Evolutionary conservation across 2,329 filamentous ascomycete species (phyloP), one percentile per base, ranked within the genome.

Genomic region (Exophiala lecanii-corni): DNA sequence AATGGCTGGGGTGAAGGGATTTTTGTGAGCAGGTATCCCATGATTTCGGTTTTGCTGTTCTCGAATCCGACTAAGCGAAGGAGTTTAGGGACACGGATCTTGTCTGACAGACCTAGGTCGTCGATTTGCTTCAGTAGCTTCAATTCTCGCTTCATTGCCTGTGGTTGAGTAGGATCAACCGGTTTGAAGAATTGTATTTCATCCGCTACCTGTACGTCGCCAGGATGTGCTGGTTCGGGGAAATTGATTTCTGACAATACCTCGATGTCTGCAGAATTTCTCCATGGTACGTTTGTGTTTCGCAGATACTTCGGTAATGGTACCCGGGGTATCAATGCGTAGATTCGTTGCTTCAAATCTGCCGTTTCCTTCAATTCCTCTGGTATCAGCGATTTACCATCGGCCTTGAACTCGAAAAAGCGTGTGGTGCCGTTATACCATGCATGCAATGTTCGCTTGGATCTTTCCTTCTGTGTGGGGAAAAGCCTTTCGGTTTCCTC

Each of bases 111-210:
- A 5, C 43, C 43, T 3, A 35, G n/a, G 10, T 20, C 31, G 13
- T 28, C 38, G 13, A 44, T 43, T 38, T 47, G 15, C 34, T 38
- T 38, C 12, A 50, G 38, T 9, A 50, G 18, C 12, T 39, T 35
- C 5, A 50, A 41, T 26, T 50, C 47, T 23, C 47, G 43, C 38
- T 44, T 44, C 19, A 32, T 44, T 35, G 28, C 28, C 32, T 17
- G 19, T n/a, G 35, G 36, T 35, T 44, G 44, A 9, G 31, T 37
- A 4, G 21, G 18, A 15, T 43, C 32, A 3, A 43, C 40, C 26
- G 39, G 17, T 33, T 50, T 50, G 36, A 50, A 44, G 40, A 50
- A 34, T 21, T 18, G 34, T 7, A 41, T 20, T 40, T 49, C 20
- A 17, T 37, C 21, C 5, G 16, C 33, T 5, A 34, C 38, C 21